phyloP scores from a whole-genome alignment of 108 stramenopile species.

The Cyclostephanos tholiformis region DNA sequence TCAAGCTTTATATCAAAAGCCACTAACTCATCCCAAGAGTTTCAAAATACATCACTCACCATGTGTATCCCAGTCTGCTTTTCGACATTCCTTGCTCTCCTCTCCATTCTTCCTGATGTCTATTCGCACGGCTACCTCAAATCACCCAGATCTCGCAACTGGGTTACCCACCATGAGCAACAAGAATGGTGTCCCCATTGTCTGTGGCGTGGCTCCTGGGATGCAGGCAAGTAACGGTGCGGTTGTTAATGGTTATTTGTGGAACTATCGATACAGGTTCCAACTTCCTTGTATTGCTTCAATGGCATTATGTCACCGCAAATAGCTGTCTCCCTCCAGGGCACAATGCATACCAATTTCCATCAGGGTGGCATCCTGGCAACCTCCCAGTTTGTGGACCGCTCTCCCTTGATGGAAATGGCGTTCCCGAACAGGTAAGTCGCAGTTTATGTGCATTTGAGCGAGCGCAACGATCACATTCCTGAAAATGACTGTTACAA shows the following conservation, averaged over 20 bases:
- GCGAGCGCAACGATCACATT: background rate
- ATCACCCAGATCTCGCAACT: conserved; percentile 13
- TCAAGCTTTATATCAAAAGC: too few relatives aligned
- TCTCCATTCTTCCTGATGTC: background rate
- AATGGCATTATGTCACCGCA: conserved; percentile 74
- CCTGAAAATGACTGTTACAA: background rate
- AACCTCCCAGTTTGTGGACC: conserved; percentile 7
- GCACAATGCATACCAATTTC: conserved; percentile 17
- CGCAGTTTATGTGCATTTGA: background rate
- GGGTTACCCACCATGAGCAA: background rate
- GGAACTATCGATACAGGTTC: conserved; percentile 24
- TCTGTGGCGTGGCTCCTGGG: conserved; percentile 24
- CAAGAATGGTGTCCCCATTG: conserved; percentile 39
- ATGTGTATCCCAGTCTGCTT: background rate
- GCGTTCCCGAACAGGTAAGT: conserved; percentile 37
- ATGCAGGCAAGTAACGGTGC: background rate
- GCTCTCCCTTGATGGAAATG: conserved; percentile 28
- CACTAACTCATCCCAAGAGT: background rate
- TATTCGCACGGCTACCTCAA: conserved; percentile 18
- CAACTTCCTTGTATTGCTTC: conserved; percentile 60
- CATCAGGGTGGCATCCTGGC: conserved; percentile 2
- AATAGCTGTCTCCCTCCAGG: conserved; percentile 41
- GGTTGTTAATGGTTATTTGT: background rate
- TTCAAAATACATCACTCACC: background rate
- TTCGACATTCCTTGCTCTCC: background rate